phyloP scores from a whole-genome alignment of 257 asterid species.

The Linaria vulgaris region DNA sequence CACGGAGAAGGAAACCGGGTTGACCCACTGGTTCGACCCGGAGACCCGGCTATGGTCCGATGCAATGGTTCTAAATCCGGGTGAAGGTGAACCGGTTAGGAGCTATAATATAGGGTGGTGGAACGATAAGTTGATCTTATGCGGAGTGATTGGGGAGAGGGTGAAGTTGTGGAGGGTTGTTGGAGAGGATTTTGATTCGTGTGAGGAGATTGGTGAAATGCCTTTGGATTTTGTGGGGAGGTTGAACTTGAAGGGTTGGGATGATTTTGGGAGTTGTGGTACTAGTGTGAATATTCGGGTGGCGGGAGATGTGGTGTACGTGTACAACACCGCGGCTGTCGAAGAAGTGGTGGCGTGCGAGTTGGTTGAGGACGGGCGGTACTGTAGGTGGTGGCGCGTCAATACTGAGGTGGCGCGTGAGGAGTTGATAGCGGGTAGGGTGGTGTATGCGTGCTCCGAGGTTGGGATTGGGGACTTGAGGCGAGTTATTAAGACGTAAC shows the following conservation, averaged over 20 bases:
- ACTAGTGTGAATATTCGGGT: constrained; percentile 26
- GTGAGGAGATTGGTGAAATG: constrained; percentile 42
- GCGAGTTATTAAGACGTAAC: constrained; percentile 24
- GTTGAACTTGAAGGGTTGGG: constrained; percentile 21
- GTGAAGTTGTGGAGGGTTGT: constrained; percentile 43
- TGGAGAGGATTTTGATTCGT: constrained; percentile 2
- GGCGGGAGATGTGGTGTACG: constrained; percentile 35
- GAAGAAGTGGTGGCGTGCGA: constrained; percentile 69
- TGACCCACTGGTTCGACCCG: constrained; percentile 37
- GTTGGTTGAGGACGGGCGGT: constrained; percentile 31
- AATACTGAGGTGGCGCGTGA: constrained; percentile 39
- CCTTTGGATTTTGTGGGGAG: constrained; percentile 27
- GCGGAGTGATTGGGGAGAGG: constrained; percentile 27
- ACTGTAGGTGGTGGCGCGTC: constrained; percentile 67
- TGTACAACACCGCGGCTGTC: constrained; percentile 29
- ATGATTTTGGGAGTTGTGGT: constrained; percentile 26
- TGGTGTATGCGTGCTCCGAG: constrained; percentile 48
- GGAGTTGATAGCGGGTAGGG: constrained; percentile 29
- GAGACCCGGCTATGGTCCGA: constrained; percentile 33
- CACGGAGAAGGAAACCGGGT: constrained; percentile 41
- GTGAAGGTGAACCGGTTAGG: constrained; percentile 29
- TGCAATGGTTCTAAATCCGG: constrained; percentile 26
- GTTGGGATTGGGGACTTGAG: constrained; percentile 52
- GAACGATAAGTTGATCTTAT: constrained; percentile 20
- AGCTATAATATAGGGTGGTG: constrained; percentile 35